Conservation (phyloP, 257 asterid genomes). For the Plectranthus barbatus region DNA sequence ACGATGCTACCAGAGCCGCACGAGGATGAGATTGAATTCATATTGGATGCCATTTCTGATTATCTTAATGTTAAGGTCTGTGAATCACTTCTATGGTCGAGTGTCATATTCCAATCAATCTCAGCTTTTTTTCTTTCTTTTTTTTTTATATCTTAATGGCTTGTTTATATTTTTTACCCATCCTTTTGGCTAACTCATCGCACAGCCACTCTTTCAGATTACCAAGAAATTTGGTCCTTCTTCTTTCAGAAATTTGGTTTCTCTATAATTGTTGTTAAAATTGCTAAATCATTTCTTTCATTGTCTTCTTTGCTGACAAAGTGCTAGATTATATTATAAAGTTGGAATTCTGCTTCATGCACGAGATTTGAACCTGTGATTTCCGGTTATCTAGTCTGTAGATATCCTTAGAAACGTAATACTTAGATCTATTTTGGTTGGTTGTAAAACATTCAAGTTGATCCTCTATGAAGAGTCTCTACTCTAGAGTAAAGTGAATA, state of each 20-base stretch:
- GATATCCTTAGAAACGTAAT: background rate
- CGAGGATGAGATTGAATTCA: slow-evolving; percentile 90
- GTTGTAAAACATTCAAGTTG: background rate
- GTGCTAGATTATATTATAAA: background rate
- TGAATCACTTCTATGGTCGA: slow-evolving; percentile 8
- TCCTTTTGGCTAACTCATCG: too few species aligned
- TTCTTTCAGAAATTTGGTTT: slow-evolving; percentile 1
- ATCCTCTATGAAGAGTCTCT: background rate
- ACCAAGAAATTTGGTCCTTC: too few species aligned
- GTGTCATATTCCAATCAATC: background rate
- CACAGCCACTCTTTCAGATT: too few species aligned
- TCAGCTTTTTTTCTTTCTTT: too few species aligned
- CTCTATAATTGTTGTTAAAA: background rate
- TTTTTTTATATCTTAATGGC: too few species aligned
- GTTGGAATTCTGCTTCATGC: background rate
- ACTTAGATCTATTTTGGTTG: background rate
- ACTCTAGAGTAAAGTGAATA: background rate
- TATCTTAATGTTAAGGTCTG: slow-evolving; percentile 92
- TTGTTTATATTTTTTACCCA: too few species aligned
- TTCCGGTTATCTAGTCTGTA: background rate
- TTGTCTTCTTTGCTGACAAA: background rate
- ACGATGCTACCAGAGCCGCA: slow-evolving; percentile 98
- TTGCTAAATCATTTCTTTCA: background rate
- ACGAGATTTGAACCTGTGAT: background rate
- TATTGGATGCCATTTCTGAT: slow-evolving; percentile 90